Conservation (phyloP, 2,329 filamentous ascomycete genomes). For the Mollisia scopiformis region DNA sequence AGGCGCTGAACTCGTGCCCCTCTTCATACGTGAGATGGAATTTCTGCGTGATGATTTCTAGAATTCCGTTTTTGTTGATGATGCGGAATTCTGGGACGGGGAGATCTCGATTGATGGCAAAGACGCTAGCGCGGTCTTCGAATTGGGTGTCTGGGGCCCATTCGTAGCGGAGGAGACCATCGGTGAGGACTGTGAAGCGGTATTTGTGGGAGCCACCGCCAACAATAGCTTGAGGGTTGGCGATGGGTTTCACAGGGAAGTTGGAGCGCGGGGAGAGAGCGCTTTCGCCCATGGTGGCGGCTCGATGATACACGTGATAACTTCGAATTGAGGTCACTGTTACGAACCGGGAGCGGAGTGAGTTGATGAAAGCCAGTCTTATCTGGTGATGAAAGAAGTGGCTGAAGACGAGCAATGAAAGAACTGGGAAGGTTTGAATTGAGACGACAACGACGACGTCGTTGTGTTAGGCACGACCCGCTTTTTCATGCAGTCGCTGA, state of each 20-base stretch:
- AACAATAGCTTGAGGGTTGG: slow-evolving; percentile 49
- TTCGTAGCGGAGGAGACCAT: slow-evolving; percentile 61
- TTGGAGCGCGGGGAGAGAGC: not conserved
- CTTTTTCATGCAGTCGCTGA: no score
- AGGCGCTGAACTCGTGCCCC: slow-evolving; percentile 50
- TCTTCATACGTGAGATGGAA: slow-evolving; percentile 64
- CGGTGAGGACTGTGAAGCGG: slow-evolving; percentile 61
- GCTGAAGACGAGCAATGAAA: no score
- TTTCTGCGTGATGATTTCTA: slow-evolving; percentile 58
- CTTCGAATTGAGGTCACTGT: no score
- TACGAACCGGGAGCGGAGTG: no score
- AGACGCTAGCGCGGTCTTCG: slow-evolving; percentile 64
- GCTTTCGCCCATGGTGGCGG: no score
- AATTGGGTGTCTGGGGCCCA: slow-evolving; percentile 62
- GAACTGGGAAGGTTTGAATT: no score
- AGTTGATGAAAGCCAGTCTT: no score
- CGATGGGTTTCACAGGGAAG: slow-evolving; percentile 45
- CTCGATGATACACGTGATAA: no score
- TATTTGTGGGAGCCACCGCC: slow-evolving; percentile 47
- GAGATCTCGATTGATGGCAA: slow-evolving; percentile 58
- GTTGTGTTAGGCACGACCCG: no score
- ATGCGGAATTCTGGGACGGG: slow-evolving; percentile 51
- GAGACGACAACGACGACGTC: no score
- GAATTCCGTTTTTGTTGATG: slow-evolving; percentile 45
- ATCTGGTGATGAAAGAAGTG: no score